A percentile compares a stretch with the other conserved stretches of the same genome.
phyloP scores from a whole-genome alignment of 345 rosid species.

The Reutealis trisperma region DNA sequence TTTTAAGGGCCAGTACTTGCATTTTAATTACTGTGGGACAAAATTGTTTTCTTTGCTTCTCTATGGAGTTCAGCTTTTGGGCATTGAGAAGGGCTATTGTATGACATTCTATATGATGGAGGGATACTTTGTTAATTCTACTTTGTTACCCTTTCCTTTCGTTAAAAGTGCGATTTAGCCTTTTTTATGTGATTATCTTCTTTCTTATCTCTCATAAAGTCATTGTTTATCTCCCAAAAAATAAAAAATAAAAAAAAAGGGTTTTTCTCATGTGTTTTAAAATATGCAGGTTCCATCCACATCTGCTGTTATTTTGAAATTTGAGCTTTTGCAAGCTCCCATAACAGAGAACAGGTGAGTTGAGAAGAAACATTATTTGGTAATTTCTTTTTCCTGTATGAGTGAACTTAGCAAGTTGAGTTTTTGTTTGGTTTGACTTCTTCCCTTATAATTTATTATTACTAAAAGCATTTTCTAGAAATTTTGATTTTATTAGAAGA shows the following conservation, averaged over 20 bases:
- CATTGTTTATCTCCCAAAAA: neutral
- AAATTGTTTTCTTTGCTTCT: neutral
- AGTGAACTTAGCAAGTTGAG: neutral
- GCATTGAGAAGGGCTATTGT: neutral
- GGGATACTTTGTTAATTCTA: neutral
- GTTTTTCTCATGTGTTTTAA: constrained; percentile 11
- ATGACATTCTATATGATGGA: neutral
- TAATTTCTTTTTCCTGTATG: neutral
- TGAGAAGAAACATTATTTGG: constrained; percentile 13
- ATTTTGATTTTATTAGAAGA: neutral
- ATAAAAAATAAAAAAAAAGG: too few relatives aligned
- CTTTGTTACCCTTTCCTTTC: neutral
- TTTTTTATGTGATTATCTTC: neutral
- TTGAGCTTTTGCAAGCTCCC: constrained; percentile 90
- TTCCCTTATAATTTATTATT: too few relatives aligned
- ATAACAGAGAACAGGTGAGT: constrained; percentile 53
- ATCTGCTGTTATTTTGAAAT: constrained; percentile 80
- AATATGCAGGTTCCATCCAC: constrained; percentile 59
- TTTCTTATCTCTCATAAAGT: neutral
- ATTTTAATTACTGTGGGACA: neutral
- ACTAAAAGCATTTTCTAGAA: too few relatives aligned
- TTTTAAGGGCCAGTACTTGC: neutral
- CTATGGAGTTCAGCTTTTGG: neutral
- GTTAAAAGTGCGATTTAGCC: neutral
- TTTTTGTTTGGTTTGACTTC: too few relatives aligned